Evolutionary conservation across 2,329 filamentous ascomycete genomes (phyloP).

Genomic region (Pestalotiopsis sp.): DNA sequence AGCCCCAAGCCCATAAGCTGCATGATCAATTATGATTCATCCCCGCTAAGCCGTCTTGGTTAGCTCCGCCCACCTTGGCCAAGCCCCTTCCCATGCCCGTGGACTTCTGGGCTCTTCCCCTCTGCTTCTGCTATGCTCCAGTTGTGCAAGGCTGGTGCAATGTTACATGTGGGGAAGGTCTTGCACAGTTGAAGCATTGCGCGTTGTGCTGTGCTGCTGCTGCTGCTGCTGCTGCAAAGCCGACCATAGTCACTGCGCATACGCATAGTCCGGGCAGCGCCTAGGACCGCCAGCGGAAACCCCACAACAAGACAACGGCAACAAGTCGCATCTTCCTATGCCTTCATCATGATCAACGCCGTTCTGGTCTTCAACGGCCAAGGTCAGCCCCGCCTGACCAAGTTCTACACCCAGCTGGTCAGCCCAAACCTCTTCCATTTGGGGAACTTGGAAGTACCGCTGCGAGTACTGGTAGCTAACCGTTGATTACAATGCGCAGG

Average conservation of each 20-base stretch:
- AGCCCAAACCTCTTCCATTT: slow-evolving; percentile 17
- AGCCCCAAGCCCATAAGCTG: neutral
- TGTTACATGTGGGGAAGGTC: no score
- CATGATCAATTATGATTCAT: slow-evolving; percentile 14
- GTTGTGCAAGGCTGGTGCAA: no score
- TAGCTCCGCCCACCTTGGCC: neutral
- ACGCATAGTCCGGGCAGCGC: neutral
- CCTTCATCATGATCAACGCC: slow-evolving; percentile 85
- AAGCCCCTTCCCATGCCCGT: neutral
- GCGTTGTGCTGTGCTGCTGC: no score
- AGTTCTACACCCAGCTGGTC: slow-evolving; percentile 98
- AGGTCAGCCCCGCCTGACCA: slow-evolving; percentile 93
- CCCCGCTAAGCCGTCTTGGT: slow-evolving; percentile 5
- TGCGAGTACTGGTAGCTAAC: neutral
- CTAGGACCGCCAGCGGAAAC: slow-evolving; percentile 16
- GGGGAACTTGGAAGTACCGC: neutral
- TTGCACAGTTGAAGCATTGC: no score
- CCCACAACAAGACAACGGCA: neutral
- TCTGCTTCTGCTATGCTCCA: no score
- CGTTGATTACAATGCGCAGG: slow-evolving; percentile 52
- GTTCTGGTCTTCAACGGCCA: slow-evolving; percentile 99
- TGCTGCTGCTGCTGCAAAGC: no score
- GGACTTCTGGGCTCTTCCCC: no score
- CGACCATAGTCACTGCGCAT: neutral
- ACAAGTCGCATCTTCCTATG: neutral